Evolutionary conservation across 495 filamentous ascomycete species (phyloP).

Genomic region (Penicillium taxi): DNA sequence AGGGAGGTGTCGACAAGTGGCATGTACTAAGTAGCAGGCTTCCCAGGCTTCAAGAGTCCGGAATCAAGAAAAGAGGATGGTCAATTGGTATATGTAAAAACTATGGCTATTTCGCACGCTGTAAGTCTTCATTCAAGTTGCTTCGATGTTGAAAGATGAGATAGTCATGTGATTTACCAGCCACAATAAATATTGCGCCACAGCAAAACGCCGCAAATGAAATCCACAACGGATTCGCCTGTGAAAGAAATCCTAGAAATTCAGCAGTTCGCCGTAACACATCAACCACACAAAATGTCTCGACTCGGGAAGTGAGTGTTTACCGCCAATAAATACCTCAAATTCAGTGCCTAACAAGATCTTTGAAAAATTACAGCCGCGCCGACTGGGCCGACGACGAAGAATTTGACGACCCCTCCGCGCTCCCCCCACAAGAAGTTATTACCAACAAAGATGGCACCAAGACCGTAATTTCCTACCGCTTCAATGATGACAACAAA

Average conservation of each 20-base stretch:
- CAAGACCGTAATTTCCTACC: conserved; percentile 87
- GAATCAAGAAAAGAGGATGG: too few species aligned
- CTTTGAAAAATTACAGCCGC: conserved; percentile 39
- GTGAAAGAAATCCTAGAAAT: conserved; percentile 41
- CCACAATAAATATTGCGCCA: conserved; percentile 31
- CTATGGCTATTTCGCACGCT: too few species aligned
- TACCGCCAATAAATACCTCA: conserved; percentile 1
- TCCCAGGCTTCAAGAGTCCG: too few species aligned
- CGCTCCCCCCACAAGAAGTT: conserved; percentile 76
- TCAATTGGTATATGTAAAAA: too few species aligned
- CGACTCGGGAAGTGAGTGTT: conserved; percentile 39
- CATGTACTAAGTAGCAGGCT: too few species aligned
- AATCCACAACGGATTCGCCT: conserved; percentile 46
- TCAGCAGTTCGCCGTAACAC: conserved; percentile 27
- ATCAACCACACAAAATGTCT: conserved; percentile 38
- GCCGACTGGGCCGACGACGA: conserved; percentile 97
- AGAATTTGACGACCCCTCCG: conserved; percentile 72
- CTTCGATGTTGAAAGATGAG: too few species aligned
- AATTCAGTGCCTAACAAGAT: conserved; percentile 11
- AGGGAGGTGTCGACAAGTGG: too few species aligned
- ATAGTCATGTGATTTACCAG: conserved; percentile 30
- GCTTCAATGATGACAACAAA: conserved; percentile 85
- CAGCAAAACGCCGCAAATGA: conserved; percentile 31
- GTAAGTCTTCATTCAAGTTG: too few species aligned
- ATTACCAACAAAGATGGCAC: conserved; percentile 96